Evolutionary conservation across 495 filamentous ascomycete species (phyloP), one percentile per base, ranked within the genome.

Genomic region (Talaromyces thailandensis): DNA sequence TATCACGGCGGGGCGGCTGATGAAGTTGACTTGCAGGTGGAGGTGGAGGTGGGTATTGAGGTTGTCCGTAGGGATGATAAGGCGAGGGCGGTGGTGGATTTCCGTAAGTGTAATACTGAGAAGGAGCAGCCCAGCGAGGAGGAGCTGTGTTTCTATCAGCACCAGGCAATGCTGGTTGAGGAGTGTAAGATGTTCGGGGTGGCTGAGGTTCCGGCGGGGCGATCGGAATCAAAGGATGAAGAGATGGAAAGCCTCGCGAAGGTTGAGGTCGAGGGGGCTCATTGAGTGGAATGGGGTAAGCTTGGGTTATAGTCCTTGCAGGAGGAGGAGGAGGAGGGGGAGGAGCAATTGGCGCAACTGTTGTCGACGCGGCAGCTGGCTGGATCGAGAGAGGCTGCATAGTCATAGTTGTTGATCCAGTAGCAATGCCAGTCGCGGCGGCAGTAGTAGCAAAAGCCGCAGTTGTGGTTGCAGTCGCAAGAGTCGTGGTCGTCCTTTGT

Each of bases 371-470:
- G 25, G 43, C 24, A 23, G 61, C 53, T 43, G 62, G 62, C 56
- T 63, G 62, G 9, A 63, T 59, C 6, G 62, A 37, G n/a, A 63
- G 57, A 66, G 60, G 40, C 45, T 59, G 51, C 52, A 53, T 37
- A 66, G 66, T 28, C 60, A 67, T 23, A 31, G 5, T 58, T 72
- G 71, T 31, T 68, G 68, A 64, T 18, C 29, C 59, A 12, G 58
- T 9, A 29, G 18, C 6, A 18, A 18, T 48, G 6, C 6, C 43
- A 21, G 43, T 48, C 6, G 43, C 18, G 16, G 43, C 21, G 21
- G 18, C 18, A 7, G 43, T 7, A 18, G 43, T 48, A 21, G 18
- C n/a, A 40, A 16, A 4, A 40, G 48, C 14, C 48, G 18, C 18
- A 8, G 43, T 48, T 48, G 18, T 23, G 7, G 18, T 48, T 43